Evolutionary conservation across 169 alveolate species (phyloP).

Genomic region (Eimeria necatrix): DNA sequence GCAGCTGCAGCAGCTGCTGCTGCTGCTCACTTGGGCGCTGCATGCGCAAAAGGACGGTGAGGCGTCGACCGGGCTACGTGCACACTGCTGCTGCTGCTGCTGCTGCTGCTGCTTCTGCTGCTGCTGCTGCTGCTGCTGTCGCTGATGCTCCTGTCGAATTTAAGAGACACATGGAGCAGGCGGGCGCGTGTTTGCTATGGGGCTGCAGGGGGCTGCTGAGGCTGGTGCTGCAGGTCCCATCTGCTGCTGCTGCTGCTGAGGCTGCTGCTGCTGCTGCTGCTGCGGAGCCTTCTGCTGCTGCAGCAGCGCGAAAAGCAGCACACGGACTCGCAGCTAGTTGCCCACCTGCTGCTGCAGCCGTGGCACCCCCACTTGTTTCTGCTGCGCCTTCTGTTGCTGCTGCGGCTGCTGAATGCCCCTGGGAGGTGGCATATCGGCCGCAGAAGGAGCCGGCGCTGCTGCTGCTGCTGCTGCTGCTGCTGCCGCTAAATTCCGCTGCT

Average conservation of each 20-base stretch:
- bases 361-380: neutral
- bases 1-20: conserved; percentile 28
- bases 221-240: neutral
- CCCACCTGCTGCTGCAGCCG: neutral
- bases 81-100: neutral
- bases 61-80: neutral
- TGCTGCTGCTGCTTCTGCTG: neutral
- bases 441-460: too few relatives aligned
- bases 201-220: neutral
- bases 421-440: conserved; percentile 5
- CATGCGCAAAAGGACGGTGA: neutral
- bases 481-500: neutral
- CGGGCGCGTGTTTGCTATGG: neutral
- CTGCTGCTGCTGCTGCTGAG: neutral
- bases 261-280: conserved; percentile 4
- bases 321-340: neutral
- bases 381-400: conserved; percentile 24
- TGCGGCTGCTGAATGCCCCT: conserved; percentile 12
- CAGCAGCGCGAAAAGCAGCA: neutral
- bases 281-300: too few relatives aligned
- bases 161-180: neutral
- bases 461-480: neutral
- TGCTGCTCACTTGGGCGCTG: neutral
- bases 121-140: neutral
- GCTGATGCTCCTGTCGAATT: neutral